A percentile compares a stretch with the other conserved stretches of the same genome.
Conservation (phyloP, 768 basidiomycete genomes). For the Lentinula sp. region DNA sequence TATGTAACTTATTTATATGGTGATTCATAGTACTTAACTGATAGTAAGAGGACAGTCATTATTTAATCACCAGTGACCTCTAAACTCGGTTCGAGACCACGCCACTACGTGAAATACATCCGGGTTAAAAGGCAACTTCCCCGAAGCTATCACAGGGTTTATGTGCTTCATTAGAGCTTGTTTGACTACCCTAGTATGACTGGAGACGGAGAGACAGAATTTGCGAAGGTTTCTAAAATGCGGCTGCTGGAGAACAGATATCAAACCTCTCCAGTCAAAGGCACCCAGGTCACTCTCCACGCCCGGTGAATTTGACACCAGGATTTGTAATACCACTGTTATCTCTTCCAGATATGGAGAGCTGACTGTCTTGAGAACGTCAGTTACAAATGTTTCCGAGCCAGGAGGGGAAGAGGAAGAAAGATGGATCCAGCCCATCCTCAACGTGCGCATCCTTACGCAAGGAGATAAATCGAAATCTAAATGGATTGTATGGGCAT, state of each 20-base stretch:
- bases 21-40: too few species aligned
- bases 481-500: background rate
- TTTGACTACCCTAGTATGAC: background rate
- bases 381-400: background rate
- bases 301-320: background rate
- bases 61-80: background rate
- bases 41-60: too few species aligned
- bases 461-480: slow-evolving; percentile 4
- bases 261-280: slow-evolving; percentile 1
- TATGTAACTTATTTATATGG: too few species aligned
- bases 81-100: background rate
- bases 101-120: background rate
- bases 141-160: background rate
- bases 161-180: background rate
- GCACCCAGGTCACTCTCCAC: background rate
- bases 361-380: background rate
- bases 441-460: background rate
- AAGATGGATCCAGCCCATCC: slow-evolving; percentile 1
- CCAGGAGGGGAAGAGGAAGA: background rate
- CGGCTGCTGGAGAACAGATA: background rate
- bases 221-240: background rate
- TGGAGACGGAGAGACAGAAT: background rate
- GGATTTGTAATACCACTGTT: background rate
- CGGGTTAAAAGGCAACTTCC: background rate
- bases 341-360: background rate